Conservation (phyloP, 169 alveolate species). For the Babesia bovis region DNA sequence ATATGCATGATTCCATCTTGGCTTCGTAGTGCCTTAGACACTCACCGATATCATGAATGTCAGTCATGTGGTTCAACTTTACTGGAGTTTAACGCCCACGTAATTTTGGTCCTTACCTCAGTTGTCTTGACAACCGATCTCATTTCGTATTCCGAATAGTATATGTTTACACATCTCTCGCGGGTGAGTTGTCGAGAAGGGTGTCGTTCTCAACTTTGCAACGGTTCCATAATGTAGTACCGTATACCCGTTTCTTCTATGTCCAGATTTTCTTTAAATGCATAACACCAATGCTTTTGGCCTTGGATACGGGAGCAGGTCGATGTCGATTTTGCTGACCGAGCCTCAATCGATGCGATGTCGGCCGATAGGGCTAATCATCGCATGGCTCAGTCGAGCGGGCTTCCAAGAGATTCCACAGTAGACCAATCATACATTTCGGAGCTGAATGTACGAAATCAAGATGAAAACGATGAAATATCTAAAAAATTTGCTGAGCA, state of each 20-base stretch:
- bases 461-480: background rate
- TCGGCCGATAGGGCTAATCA: background rate
- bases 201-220: background rate
- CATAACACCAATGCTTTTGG: background rate
- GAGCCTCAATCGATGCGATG: conserved; percentile 7
- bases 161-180: background rate
- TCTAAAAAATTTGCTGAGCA: background rate
- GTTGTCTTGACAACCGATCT: background rate
- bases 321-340: background rate
- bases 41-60: background rate
- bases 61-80: background rate
- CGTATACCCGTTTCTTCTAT: background rate
- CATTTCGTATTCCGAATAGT: background rate
- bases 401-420: background rate
- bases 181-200: background rate
- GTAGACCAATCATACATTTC: background rate
- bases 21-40: background rate
- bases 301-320: background rate
- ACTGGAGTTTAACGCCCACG: background rate
- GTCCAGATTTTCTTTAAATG: background rate
- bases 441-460: background rate
- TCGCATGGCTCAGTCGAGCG: background rate
- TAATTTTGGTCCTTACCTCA: background rate
- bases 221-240: background rate
- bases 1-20: no score